These are phyloP conservation scores for Coemansia sp. DNA, from an alignment of 192 early-diverging fungal species.

Conservation along the genomic window DNA sequence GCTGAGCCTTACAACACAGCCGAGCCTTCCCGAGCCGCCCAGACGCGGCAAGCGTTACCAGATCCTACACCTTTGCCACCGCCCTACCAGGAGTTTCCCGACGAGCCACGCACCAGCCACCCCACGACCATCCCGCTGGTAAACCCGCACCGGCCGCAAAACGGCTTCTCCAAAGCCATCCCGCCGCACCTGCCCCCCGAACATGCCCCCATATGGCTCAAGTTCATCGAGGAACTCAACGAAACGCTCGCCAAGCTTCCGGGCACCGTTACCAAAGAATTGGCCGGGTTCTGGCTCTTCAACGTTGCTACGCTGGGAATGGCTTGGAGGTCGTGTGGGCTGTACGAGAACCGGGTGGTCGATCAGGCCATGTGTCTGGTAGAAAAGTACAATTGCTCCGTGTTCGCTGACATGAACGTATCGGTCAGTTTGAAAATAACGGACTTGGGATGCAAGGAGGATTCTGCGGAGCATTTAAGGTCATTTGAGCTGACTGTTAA, in stretches of 20 bases:
- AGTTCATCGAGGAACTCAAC: conserved; percentile 21
- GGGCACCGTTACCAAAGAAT: conserved; percentile 16
- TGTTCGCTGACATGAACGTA: conserved; percentile 30
- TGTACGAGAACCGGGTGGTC: conserved; percentile 14
- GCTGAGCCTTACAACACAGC: not conserved
- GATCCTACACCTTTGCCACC: no score
- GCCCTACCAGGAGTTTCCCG: no score
- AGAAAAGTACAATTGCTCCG: conserved; percentile 26
- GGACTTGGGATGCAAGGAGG: no score
- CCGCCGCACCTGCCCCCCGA: conserved; percentile 1
- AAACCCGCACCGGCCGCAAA: conserved; percentile 23
- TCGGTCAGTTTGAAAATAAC: not conserved
- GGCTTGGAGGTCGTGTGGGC: conserved; percentile 9
- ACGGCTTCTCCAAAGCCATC: conserved; percentile 24
- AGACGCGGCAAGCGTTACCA: no score
- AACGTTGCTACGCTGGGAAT: conserved; percentile 27
- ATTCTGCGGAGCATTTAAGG: no score
- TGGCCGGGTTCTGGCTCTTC: conserved; percentile 30
- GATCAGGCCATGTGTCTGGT: conserved; percentile 16
- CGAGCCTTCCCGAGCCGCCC: no score
- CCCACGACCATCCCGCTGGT: conserved; percentile 1
- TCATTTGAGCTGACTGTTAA: no score
- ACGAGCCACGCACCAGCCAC: no score
- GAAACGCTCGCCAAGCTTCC: conserved; percentile 23
- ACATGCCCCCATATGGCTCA: not conserved